Base-by-base conservation (phyloP, 2,329 filamentous ascomycete genomes). In the Ilyonectria destructans region DNA sequence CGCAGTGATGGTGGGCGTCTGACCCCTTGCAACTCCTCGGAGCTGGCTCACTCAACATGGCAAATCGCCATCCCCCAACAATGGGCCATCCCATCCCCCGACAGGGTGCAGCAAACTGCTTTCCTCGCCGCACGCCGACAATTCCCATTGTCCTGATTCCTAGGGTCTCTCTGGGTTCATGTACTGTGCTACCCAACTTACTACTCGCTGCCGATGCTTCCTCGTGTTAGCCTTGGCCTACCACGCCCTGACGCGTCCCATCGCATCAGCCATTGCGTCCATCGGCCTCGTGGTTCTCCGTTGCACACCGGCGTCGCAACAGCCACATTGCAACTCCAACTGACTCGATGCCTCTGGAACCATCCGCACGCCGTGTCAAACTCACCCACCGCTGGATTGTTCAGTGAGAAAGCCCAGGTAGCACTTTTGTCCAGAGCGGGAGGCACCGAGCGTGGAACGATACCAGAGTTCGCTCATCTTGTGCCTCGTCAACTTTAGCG, bases 41-140 rank as follows among this genome's bases (percentile, higher is more conserved):
- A 54, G 37, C 48, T 54, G n/a, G 54, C 29, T 54, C 46, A 46
- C 65, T 58, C 65, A 63, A 63, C 65, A 63, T 58, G 59, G 65
- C 65, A 54, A 67, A 63, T 49, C 46, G 55, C 54, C 62, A 40
- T 52, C 52, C 54, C 64, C 65, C 59, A 67, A 67, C 65, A 58
- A 49, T 49, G 56, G 31, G 17, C 23, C 31, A 37, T 57, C 15
- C 35, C 49, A 52, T 33, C 13, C 29, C 49, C 49, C 48, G 29
- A 51, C 31, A 12, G 12, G 31, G 31, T 33, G 31, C 31, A 33
- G 31, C 31, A 33, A 33, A 33, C 31, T 33, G 31, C 31, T 3
- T 33, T 26, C 26, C 26, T 33, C 31, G 31, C 31, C 31, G 31
- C 31, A 33, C 7, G 31, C 31, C 31, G 31, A 33, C 31, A 12